phyloP scores from a whole-genome alignment of 371 early-diverging fungal genomes.

The Entomophthora muscae region DNA sequence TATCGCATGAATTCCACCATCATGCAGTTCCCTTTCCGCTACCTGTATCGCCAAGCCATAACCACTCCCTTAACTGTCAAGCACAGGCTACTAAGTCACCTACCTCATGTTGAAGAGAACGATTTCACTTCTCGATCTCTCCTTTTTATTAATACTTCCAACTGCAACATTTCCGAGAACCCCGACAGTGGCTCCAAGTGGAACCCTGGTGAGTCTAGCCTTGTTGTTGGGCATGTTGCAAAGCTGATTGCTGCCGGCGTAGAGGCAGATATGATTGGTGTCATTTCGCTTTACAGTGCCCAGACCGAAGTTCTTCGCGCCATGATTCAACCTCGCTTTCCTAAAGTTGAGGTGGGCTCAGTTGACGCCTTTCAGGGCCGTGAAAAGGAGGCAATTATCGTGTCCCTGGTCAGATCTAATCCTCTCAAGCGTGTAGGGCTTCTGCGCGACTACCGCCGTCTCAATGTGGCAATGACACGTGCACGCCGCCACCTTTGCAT shows the following conservation, averaged over 20 bases:
- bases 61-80: conserved; percentile 45
- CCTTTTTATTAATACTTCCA: conserved; percentile 57
- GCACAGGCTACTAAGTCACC: conserved; percentile 37
- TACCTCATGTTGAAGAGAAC: conserved; percentile 26
- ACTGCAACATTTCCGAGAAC: conserved; percentile 34
- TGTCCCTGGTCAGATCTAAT: conserved; percentile 79
- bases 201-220: conserved; percentile 55
- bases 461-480: conserved; percentile 88
- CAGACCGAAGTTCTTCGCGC: conserved; percentile 31
- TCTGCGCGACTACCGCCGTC: no score
- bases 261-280: conserved; percentile 38
- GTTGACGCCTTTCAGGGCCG: no score
- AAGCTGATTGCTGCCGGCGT: conserved; percentile 45
- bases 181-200: conserved; percentile 21
- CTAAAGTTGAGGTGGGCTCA: conserved; percentile 17
- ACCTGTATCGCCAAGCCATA: conserved; percentile 40
- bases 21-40: conserved; percentile 51
- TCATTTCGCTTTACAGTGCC: conserved; percentile 72
- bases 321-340: background rate
- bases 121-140: conserved; percentile 34
- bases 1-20: conserved; percentile 80
- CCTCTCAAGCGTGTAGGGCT: conserved; percentile 70
- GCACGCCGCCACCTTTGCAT: conserved; percentile 77
- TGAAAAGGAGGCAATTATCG: conserved; percentile 81
- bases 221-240: conserved; percentile 41